These are phyloP conservation scores for Colletotrichum siamense DNA, from an alignment of 2,329 filamentous ascomycete species.

Conservation along the genomic window DNA sequence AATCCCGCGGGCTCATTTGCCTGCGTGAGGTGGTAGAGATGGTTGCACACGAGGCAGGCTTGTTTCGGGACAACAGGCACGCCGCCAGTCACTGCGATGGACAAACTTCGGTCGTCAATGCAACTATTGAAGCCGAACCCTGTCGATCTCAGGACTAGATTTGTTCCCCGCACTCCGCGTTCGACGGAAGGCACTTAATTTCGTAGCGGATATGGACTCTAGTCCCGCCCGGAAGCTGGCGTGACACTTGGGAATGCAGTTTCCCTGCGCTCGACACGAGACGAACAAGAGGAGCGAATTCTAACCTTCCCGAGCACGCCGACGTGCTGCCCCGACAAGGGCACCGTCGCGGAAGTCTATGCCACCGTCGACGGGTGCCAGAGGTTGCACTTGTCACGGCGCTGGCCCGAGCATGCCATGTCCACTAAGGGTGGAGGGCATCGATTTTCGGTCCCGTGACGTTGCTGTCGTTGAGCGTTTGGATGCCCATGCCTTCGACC, in stretches of 20 bases:
- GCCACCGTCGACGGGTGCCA: neutral
- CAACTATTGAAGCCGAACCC: slow-evolving; percentile 5
- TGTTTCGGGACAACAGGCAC: neutral
- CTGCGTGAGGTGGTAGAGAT: neutral
- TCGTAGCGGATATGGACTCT: neutral
- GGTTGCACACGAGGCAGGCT: neutral
- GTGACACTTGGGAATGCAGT: neutral
- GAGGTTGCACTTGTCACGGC: neutral
- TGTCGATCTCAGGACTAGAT: slow-evolving; percentile 9
- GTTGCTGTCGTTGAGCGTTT: neutral
- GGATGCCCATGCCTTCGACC: neutral
- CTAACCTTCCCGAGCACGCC: neutral
- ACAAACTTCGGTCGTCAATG: slow-evolving; percentile 6
- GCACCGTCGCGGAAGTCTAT: neutral
- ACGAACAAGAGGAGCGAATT: neutral
- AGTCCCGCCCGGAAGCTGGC: neutral
- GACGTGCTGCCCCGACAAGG: neutral
- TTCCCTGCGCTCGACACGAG: neutral
- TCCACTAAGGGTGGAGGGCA: neutral
- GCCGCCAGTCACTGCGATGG: neutral
- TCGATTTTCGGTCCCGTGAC: neutral
- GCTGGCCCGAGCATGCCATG: neutral
- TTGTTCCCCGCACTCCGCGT: neutral
- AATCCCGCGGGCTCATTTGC: neutral
- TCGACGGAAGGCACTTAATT: neutral